Percentiles rank a stretch among this genome's conserved stretches.
Conservation (phyloP, 2,329 filamentous ascomycete species). For the Bimuria novae-zelandiae region DNA sequence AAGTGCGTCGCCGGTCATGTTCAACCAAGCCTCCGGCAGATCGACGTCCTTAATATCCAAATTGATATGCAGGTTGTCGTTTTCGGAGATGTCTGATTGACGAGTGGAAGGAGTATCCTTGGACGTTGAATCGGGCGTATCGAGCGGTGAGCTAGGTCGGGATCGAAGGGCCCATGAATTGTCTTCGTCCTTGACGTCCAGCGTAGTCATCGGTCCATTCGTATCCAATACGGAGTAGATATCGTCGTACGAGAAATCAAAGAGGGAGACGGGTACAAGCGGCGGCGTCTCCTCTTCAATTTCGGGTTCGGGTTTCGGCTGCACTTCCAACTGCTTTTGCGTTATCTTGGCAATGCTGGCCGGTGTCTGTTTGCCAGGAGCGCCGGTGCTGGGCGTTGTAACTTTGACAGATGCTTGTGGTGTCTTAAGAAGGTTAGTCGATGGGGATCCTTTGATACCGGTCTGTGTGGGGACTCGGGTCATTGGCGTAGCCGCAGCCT, state of each 20-base stretch:
- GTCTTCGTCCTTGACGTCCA: slow-evolving; percentile 43
- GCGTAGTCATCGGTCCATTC: slow-evolving; percentile 36
- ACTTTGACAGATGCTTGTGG: slow-evolving; percentile 42
- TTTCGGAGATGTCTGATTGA: slow-evolving; percentile 50
- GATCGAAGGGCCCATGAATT: slow-evolving; percentile 41
- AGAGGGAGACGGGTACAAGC: slow-evolving; percentile 31
- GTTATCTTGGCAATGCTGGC: slow-evolving; percentile 28
- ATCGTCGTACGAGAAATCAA: slow-evolving; percentile 42
- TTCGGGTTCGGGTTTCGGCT: slow-evolving; percentile 20
- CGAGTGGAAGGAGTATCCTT: slow-evolving; percentile 45
- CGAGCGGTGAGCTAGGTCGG: slow-evolving; percentile 35
- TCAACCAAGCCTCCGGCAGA: slow-evolving; percentile 39
- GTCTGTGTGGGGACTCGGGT: slow-evolving; percentile 44
- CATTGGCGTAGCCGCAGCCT: slow-evolving; percentile 43
- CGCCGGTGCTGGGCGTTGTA: slow-evolving; percentile 39
- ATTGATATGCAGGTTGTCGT: slow-evolving; percentile 48
- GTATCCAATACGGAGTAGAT: slow-evolving; percentile 39
- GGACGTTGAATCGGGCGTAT: slow-evolving; percentile 41
- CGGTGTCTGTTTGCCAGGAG: slow-evolving; percentile 40
- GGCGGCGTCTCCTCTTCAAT: slow-evolving; percentile 30
- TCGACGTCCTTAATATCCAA: slow-evolving; percentile 43
- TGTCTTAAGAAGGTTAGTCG: slow-evolving; percentile 45
- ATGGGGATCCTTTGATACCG: slow-evolving; percentile 44
- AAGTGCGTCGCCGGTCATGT: slow-evolving; percentile 30
- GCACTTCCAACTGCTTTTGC: slow-evolving; percentile 31